phyloP scores from a whole-genome alignment of 257 asterid genomes.

The Solanum chaucha region DNA sequence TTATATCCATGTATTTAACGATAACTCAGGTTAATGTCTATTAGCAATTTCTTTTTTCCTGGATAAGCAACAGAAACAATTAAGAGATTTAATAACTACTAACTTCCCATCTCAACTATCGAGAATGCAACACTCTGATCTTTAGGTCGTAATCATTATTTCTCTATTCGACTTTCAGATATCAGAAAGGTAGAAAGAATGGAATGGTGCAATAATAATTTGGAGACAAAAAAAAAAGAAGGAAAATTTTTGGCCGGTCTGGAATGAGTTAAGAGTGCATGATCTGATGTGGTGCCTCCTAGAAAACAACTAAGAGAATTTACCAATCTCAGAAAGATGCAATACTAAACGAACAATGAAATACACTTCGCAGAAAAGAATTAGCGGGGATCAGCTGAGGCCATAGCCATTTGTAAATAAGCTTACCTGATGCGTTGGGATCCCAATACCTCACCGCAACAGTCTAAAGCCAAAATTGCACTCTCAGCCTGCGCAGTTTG shows the following conservation, averaged over 20 bases:
- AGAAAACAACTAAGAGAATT: neutral
- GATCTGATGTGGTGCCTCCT: neutral
- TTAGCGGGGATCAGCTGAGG: neutral
- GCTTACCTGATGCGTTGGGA: slow-evolving; percentile 74
- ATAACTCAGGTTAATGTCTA: neutral
- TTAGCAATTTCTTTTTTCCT: neutral
- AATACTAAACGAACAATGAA: neutral
- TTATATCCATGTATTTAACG: neutral
- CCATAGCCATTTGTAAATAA: neutral
- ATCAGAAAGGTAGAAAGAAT: neutral
- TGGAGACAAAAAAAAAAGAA: neutral
- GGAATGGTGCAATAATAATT: neutral
- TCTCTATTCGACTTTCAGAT: neutral
- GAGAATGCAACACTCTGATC: neutral
- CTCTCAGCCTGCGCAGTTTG: slow-evolving; percentile 64
- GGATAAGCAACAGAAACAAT: neutral
- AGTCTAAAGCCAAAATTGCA: slow-evolving; percentile 77
- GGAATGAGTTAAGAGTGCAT: neutral
- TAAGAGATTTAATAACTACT: neutral
- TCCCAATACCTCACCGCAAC: slow-evolving; percentile 81
- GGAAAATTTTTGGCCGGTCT: neutral
- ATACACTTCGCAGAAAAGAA: neutral
- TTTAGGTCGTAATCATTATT: neutral
- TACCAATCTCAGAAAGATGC: neutral
- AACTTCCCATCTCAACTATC: neutral